Percentiles rank a stretch among this genome's conserved stretches.
phyloP scores from a whole-genome alignment of 2,329 filamentous ascomycete species.

The Cladophialophora psammophila region DNA sequence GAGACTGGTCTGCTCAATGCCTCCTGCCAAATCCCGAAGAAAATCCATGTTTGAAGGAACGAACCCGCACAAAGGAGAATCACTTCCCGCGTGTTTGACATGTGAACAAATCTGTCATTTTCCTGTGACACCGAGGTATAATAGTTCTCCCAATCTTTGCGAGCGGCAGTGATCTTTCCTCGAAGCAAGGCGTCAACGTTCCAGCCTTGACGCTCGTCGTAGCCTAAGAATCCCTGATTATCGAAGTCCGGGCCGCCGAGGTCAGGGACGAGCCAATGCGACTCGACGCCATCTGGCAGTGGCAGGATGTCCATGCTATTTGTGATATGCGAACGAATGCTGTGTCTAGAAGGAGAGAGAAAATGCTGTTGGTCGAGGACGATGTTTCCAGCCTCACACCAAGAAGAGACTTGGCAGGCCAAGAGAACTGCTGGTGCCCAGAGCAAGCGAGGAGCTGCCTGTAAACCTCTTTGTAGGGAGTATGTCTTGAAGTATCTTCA shows the following conservation, averaged over 20 bases:
- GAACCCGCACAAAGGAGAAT: neutral
- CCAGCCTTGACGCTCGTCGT: conserved; percentile 10
- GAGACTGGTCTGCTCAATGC: neutral
- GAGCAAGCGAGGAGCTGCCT: too few species aligned
- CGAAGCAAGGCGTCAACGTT: neutral
- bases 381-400: too few species aligned
- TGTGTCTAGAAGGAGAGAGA: too few species aligned
- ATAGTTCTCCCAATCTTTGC: neutral
- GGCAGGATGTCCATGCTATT: conserved; percentile 12
- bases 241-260: conserved; percentile 11
- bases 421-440: too few species aligned
- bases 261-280: neutral
- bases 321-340: neutral
- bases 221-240: neutral
- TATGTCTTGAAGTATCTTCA: too few species aligned
- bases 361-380: too few species aligned
- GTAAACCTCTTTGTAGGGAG: too few species aligned
- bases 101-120: neutral
- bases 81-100: neutral
- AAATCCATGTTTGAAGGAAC: conserved; percentile 8
- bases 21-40: conserved; percentile 4
- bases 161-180: neutral
- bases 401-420: too few species aligned
- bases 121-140: neutral
- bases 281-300: conserved; percentile 11